Conservation (phyloP, 169 alveolate genomes). For the Plasmodium sp. region DNA sequence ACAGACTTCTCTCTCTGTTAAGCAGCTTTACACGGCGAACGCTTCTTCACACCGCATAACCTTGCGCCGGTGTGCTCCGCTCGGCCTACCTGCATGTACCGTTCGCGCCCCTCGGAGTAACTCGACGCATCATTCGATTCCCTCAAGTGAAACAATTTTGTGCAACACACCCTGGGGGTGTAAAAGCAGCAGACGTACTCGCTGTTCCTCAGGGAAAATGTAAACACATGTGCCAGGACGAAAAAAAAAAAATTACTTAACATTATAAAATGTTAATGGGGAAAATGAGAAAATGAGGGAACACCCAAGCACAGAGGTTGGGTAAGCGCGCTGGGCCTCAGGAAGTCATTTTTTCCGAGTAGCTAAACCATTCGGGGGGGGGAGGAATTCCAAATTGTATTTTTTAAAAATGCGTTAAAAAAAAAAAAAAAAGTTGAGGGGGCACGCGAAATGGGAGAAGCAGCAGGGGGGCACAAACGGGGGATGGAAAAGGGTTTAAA, state of each 20-base stretch:
- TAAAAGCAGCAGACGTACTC: conserved; percentile 46
- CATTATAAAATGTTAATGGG: conserved; percentile 28
- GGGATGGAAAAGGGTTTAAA: not conserved
- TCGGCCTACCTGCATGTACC: conserved; percentile 40
- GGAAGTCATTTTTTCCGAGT: conserved; percentile 6
- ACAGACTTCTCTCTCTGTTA: not conserved
- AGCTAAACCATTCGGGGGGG: not conserved
- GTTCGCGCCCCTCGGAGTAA: conserved; percentile 51
- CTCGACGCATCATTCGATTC: conserved; percentile 39
- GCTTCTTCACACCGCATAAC: not conserved
- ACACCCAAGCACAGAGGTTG: not conserved
- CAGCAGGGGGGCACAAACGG: not conserved
- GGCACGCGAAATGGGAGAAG: not conserved
- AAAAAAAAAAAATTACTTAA: conserved; percentile 13
- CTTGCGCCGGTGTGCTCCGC: not conserved
- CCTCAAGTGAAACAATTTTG: conserved; percentile 20
- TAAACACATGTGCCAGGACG: conserved; percentile 1
- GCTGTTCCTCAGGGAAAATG: not conserved
- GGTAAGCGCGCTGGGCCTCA: not conserved
- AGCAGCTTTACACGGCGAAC: not conserved
- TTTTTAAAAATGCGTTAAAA: not conserved
- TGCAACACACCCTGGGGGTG: not conserved
- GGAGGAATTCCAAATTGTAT: not conserved
- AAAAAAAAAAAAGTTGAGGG: not conserved
- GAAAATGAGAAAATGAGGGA: not conserved